Conservation (phyloP, 345 rosid genomes). For the Microcos paniculata region DNA sequence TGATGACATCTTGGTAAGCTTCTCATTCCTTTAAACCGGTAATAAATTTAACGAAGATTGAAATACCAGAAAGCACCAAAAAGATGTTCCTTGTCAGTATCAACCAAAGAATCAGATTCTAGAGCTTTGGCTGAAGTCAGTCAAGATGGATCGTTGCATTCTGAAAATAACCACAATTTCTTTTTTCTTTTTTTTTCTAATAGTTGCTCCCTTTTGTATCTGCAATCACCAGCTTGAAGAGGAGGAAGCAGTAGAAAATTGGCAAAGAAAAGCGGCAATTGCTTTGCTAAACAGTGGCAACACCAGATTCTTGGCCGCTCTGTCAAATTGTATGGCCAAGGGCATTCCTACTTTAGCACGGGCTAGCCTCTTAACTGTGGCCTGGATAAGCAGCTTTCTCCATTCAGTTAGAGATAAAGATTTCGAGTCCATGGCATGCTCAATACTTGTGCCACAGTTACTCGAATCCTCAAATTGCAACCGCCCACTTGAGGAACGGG, state of each 20-base stretch:
- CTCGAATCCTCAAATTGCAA: constrained; percentile 27
- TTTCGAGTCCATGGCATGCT: constrained; percentile 21
- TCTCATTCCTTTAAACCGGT: neutral
- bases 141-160: neutral
- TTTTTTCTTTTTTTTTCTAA: neutral
- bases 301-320: constrained; percentile 39
- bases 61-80: neutral
- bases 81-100: neutral
- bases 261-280: constrained; percentile 47
- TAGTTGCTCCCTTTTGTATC: neutral
- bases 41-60: neutral
- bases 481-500: constrained; percentile 23
- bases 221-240: constrained; percentile 38
- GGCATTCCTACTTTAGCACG: constrained; percentile 46
- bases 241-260: constrained; percentile 39
- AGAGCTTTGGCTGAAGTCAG: neutral
- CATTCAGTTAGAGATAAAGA: constrained; percentile 17
- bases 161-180: too few relatives aligned
- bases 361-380: constrained; percentile 48
- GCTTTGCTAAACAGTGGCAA: constrained; percentile 40
- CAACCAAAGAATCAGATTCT: neutral
- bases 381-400: constrained; percentile 47
- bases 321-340: constrained; percentile 47
- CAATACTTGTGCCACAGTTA: constrained; percentile 25
- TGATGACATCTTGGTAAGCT: constrained; percentile 36